Evolutionary conservation across 139 green algal species (phyloP).

Genomic region (Coelastrella sp.): DNA sequence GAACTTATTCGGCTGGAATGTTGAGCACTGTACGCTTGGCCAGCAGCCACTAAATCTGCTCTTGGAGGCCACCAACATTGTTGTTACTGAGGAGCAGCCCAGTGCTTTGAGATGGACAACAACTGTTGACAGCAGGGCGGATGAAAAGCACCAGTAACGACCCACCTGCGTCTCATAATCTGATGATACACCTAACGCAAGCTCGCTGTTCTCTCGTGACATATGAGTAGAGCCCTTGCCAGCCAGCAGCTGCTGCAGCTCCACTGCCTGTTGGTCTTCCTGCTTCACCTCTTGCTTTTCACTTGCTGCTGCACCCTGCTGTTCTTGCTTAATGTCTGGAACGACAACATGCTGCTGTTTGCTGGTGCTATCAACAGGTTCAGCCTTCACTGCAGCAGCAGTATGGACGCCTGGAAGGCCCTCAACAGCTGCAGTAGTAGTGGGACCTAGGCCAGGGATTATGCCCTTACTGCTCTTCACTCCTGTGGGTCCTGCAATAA

Average conservation of each 20-base stretch:
- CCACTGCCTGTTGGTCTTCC: not conserved
- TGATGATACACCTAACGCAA: slow-evolving; percentile 4
- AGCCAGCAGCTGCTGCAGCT: slow-evolving; percentile 22
- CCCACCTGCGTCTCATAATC: slow-evolving; percentile 5
- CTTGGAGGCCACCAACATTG: no score
- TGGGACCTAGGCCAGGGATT: not conserved
- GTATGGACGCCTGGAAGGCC: not conserved
- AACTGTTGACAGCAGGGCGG: no score
- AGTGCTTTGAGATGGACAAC: no score
- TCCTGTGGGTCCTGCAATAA: slow-evolving; percentile 9
- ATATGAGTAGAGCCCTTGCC: not conserved
- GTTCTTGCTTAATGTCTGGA: not conserved
- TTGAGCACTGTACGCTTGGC: no score
- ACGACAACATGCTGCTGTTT: no score
- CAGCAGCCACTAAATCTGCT: no score
- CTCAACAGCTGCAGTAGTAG: not conserved
- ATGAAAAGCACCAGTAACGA: not conserved
- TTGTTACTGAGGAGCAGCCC: no score
- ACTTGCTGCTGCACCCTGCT: not conserved
- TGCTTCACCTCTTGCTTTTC: slow-evolving; percentile 23
- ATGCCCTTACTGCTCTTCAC: not conserved
- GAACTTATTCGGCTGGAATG: no score
- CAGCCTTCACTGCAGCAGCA: slow-evolving; percentile 4
- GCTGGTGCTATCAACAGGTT: not conserved
- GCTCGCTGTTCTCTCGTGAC: slow-evolving; percentile 6